Evolutionary conservation across 2,329 filamentous ascomycete genomes (phyloP), one percentile per base, ranked within the genome.

Genomic region (Venturia pyrina): DNA sequence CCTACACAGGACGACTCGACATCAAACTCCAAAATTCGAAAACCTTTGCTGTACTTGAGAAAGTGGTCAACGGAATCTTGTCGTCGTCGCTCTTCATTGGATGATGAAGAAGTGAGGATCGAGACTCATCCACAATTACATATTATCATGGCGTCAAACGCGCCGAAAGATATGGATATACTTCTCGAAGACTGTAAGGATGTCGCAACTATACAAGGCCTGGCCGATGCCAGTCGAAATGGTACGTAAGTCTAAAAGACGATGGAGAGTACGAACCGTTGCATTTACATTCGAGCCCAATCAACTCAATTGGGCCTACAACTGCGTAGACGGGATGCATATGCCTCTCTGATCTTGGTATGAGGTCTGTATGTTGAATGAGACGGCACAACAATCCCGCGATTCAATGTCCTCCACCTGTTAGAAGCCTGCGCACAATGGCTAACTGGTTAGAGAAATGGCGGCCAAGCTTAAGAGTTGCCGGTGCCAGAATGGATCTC

Each of bases 391-490:
- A 46, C 4, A 46, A 15, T 46, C 44, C 44, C 4, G 13, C 44
- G 5, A 46, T 46, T 5, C 13, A n/a, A 46, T 48, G 19, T n/a
- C 15, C 19, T 19, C 17, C 15, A 15, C n/a, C 44, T 48, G 13
- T 13, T 13, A 6, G 13, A 13, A 40, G 37, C 37, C 2, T 40
- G 13, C 37, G 2, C 37, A 40, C 8, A 40, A 15, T 59, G 32
- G 32, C 53, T 59, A 59, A 59, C 53, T n/a, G 28, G 15, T 59
- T 19, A 59, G 53, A 59, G 53, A 34, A 37, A 59, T 59, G 53
- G 53, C 53, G 53, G 8, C 53, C 53, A 34, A 59, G 53, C 24
- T 24, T 59, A 11, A 59, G 53, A 21, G 53, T n/a, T 7, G 32
- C 32, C 32, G 32, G 28, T 59, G 19, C 19, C 13, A 59, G 32